These are phyloP conservation scores for Schoenoplectus tabernaemontani DNA, from an alignment of 202 grass and related monocot species.

Conservation along the genomic window DNA sequence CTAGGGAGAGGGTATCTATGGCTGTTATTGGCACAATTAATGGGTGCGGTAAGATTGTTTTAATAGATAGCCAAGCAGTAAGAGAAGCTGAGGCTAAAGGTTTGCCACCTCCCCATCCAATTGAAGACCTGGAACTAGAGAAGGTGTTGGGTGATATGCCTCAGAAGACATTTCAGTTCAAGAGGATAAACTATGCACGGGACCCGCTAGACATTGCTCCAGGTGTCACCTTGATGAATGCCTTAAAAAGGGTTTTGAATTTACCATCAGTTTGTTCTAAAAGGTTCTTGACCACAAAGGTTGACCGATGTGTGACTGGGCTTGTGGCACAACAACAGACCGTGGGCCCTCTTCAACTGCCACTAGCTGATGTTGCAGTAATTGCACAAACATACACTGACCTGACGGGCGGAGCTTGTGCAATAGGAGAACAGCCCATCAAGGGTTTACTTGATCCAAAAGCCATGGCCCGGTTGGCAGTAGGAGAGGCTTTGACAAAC, in stretches of 20 bases:
- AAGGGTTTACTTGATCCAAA: slow-evolving; percentile 79
- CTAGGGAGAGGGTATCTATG: slow-evolving; percentile 78
- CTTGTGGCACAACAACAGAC: slow-evolving; percentile 90
- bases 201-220: slow-evolving; percentile 69
- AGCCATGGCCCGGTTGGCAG: slow-evolving; percentile 69
- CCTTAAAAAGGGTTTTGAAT: slow-evolving; percentile 60
- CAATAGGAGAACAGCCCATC: slow-evolving; percentile 79
- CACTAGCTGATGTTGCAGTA: slow-evolving; percentile 81
- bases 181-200: slow-evolving; percentile 27
- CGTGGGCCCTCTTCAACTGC: slow-evolving; percentile 79
- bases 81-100: slow-evolving; percentile 43
- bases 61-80: slow-evolving; percentile 62
- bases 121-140: slow-evolving; percentile 85
- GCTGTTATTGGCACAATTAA: slow-evolving; percentile 72
- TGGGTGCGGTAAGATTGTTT: slow-evolving; percentile 75
- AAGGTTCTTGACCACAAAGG: slow-evolving; percentile 87
- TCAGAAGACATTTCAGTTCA: slow-evolving; percentile 76
- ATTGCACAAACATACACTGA: slow-evolving; percentile 82
- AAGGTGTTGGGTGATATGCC: slow-evolving; percentile 91
- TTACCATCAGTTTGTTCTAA: slow-evolving; percentile 86
- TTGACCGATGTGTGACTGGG: slow-evolving; percentile 92
- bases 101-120: slow-evolving; percentile 40
- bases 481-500: slow-evolving; percentile 92
- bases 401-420: slow-evolving; percentile 69
- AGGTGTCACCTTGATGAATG: slow-evolving; percentile 51